These are phyloP conservation scores for Colletotrichum sublineola DNA, from an alignment of 2,329 filamentous ascomycete species.

Conservation along the genomic window DNA sequence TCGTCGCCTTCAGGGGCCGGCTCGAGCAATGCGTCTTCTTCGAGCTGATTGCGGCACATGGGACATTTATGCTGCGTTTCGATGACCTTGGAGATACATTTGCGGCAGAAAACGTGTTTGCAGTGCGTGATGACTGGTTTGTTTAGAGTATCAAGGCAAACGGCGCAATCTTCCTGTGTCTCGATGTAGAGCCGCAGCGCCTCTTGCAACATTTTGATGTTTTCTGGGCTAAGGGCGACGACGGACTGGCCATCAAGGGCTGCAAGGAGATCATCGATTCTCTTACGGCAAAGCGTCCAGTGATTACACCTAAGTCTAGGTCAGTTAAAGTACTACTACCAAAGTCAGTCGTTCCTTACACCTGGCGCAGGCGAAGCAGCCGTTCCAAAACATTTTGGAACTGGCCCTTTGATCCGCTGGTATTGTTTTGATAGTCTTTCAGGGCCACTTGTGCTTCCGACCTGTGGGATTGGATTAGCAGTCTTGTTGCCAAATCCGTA, in stretches of 20 bases:
- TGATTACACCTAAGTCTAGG: conserved; percentile 76
- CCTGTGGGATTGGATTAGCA: conserved; percentile 54
- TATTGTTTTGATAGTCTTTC: conserved; percentile 66
- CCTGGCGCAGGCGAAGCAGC: conserved; percentile 84
- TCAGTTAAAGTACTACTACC: conserved; percentile 40
- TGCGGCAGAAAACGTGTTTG: conserved; percentile 82
- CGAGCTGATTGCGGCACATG: conserved; percentile 81
- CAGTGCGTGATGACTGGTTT: conserved; percentile 87
- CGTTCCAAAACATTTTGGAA: conserved; percentile 86
- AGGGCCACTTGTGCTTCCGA: conserved; percentile 81
- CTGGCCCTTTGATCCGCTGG: conserved; percentile 60
- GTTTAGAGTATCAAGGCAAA: conserved; percentile 81
- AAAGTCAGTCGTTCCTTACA: conserved; percentile 58
- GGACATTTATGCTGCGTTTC: conserved; percentile 84
- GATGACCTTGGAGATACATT: conserved; percentile 82
- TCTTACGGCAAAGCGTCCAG: conserved; percentile 83
- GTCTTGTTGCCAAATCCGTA: too few species aligned
- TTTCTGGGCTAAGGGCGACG: conserved; percentile 79
- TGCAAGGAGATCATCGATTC: conserved; percentile 78
- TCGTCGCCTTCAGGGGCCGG: conserved; percentile 69
- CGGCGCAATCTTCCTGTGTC: conserved; percentile 83
- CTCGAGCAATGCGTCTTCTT: conserved; percentile 71
- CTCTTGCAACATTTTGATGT: conserved; percentile 78
- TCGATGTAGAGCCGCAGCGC: conserved; percentile 83
- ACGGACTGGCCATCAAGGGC: conserved; percentile 76